Evolutionary conservation across 2,329 filamentous ascomycete genomes (phyloP).

Genomic region (Xylariaceae sp.): DNA sequence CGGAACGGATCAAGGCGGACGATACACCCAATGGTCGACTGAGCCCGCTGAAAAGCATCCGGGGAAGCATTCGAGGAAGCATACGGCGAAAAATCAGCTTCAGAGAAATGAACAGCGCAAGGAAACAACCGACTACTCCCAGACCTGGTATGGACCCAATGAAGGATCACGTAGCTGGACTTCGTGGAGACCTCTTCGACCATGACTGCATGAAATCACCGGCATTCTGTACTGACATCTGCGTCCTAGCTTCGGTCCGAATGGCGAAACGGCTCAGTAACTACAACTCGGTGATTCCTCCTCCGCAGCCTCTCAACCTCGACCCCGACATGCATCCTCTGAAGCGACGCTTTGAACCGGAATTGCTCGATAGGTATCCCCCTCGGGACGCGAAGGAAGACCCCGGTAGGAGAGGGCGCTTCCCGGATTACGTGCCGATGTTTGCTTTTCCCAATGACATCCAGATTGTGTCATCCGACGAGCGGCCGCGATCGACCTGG

Average conservation of each 20-base stretch:
- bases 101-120: constrained; percentile 90
- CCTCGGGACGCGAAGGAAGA: constrained; percentile 78
- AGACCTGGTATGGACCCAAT: constrained; percentile 60
- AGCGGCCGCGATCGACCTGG: constrained; percentile 93
- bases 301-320: constrained; percentile 81
- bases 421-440: constrained; percentile 98
- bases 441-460: constrained; percentile 99
- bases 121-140: constrained; percentile 72
- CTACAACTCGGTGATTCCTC: constrained; percentile 96
- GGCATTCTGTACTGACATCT: constrained; percentile 30
- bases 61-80: constrained; percentile 74
- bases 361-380: constrained; percentile 91
- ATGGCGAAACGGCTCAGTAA: constrained; percentile 88
- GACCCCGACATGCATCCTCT: constrained; percentile 94
- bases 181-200: constrained; percentile 22
- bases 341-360: constrained; percentile 89
- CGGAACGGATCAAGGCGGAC: constrained; percentile 75
- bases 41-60: constrained; percentile 49
- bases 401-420: constrained; percentile 70
- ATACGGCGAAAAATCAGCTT: constrained; percentile 89
- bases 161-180: constrained; percentile 22
- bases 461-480: constrained; percentile 90
- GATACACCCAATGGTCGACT: constrained; percentile 52
- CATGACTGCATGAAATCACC: constrained; percentile 24
- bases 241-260: constrained; percentile 53